Conservation (phyloP, 345 rosid genomes). For the Syzygium grande region DNA sequence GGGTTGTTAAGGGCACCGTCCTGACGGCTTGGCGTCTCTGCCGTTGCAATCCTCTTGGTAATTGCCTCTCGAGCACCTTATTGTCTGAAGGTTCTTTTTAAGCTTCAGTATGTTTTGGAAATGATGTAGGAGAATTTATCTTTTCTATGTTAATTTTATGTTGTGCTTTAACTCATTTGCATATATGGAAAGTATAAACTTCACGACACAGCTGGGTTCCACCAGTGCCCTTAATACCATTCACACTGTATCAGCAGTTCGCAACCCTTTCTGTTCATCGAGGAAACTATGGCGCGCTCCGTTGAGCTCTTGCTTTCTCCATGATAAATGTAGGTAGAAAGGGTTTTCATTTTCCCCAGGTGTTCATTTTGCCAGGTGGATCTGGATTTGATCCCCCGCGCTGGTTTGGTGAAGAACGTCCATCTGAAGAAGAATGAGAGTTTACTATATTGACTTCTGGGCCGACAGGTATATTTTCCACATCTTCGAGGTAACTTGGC, state of each 20-base stretch:
- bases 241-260: not conserved
- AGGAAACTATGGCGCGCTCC: not conserved
- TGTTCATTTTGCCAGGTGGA: slow-evolving; percentile 35
- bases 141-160: not conserved
- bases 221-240: not conserved
- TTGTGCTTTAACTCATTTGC: not conserved
- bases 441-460: not conserved
- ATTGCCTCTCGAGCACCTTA: not conserved
- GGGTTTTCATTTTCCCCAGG: not conserved
- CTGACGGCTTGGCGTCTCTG: slow-evolving; percentile 83
- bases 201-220: not conserved
- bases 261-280: not conserved
- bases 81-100: not conserved
- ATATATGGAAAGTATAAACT: not conserved
- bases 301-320: not conserved
- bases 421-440: slow-evolving; percentile 23
- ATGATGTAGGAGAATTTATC: not conserved
- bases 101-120: not conserved
- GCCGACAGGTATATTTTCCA: not conserved
- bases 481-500: not conserved
- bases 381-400: slow-evolving; percentile 89
- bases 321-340: not conserved
- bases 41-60: slow-evolving; percentile 94
- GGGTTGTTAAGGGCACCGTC: slow-evolving; percentile 57
- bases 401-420: slow-evolving; percentile 68